phyloP scores from a whole-genome alignment of 805 yeast genomes.

The Wickerhamiella australiensis region DNA sequence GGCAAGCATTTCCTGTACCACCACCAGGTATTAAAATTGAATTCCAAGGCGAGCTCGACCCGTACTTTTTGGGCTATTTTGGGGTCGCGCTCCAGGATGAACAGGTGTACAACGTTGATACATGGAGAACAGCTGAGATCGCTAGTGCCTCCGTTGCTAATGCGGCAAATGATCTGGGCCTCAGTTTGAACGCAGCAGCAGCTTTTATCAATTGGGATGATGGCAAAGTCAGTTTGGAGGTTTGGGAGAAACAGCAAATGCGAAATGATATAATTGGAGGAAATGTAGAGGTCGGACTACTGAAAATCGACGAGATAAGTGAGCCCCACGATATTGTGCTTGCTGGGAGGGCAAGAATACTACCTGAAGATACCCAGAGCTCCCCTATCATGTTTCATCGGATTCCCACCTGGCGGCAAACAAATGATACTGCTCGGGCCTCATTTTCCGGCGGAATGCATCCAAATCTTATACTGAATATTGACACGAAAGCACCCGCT shows the following conservation, averaged over 20 bases:
- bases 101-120: not conserved
- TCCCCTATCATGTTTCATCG: constrained; percentile 19
- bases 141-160: not conserved
- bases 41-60: not conserved
- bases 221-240: constrained; percentile 13
- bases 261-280: constrained; percentile 2
- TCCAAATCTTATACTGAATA: constrained; percentile 15
- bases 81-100: not conserved
- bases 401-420: constrained; percentile 8
- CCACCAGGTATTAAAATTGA: not conserved
- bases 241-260: not conserved
- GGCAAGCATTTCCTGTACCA: constrained; percentile 6
- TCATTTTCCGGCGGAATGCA: constrained; percentile 19
- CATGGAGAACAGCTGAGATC: not conserved
- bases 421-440: not conserved
- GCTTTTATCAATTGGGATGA: constrained; percentile 4
- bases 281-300: constrained; percentile 19
- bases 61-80: not conserved
- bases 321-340: constrained; percentile 10
- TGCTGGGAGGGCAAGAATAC: constrained; percentile 16
- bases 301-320: constrained; percentile 7
- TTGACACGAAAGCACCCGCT: constrained; percentile 13
- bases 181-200: not conserved
- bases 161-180: not conserved
- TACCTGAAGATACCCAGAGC: constrained; percentile 11